Evolutionary conservation across 1,284 basidiomycete genomes (phyloP), one percentile per base, ranked within the genome.

Genomic region (Flammula alnicola): DNA sequence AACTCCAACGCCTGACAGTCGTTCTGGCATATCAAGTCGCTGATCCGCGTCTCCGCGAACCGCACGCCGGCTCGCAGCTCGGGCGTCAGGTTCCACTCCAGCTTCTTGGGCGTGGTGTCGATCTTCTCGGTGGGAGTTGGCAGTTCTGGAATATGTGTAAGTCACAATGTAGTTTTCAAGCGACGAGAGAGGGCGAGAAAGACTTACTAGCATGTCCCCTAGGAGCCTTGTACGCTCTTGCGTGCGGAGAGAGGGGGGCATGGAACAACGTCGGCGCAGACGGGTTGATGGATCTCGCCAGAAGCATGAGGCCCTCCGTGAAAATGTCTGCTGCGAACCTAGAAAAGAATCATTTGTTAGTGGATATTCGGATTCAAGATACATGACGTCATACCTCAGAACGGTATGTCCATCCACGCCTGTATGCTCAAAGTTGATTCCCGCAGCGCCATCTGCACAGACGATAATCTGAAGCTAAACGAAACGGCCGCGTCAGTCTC

Each of bases 341-440:
- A n/a, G n/a, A n/a, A n/a, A n/a, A n/a, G n/a, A n/a, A n/a, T n/a
- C n/a, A n/a, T n/a, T n/a, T n/a, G n/a, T n/a, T n/a, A n/a, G n/a
- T n/a, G n/a, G n/a, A n/a, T n/a, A n/a, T n/a, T n/a, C n/a, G n/a
- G n/a, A n/a, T n/a, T n/a, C n/a, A n/a, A n/a, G n/a, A n/a, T n/a
- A n/a, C n/a, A n/a, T n/a, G n/a, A n/a, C n/a, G n/a, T n/a, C n/a
- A n/a, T n/a, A n/a, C n/a, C 95, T 81, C 26, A 98, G 76, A 1
- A 98, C 95, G 0, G 92, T 95, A 65, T 95, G 95, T 5, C 96
- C 96, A 60, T 99, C 96, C 1, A 98, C 94, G 51, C 94, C 95
- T 0, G 94, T 95, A 67, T 98, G 96, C 65, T 99, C 96, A 67
- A 98, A 99, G 71, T 99, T 98, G 74, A 99, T 93, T 1, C 96